These are phyloP conservation scores for Diaporthe sp. DNA, from an alignment of 2,329 filamentous ascomycete genomes.

Conservation along the genomic window DNA sequence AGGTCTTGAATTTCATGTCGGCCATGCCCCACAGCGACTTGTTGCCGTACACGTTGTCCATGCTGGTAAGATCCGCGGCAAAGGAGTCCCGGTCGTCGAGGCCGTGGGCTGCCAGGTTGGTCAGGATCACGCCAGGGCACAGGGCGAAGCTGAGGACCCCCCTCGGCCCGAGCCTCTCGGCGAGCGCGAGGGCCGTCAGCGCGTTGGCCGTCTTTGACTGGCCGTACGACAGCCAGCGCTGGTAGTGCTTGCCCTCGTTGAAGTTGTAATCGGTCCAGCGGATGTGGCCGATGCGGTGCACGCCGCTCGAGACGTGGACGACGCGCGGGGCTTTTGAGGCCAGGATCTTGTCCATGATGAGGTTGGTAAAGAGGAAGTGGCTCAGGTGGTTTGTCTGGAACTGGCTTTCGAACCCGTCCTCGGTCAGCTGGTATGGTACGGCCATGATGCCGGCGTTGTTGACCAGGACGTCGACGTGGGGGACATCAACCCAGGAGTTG, in stretches of 20 bases:
- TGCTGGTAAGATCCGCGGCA: neutral
- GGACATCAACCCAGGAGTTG: slow-evolving; percentile 30
- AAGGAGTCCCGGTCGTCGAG: neutral
- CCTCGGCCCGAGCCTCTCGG: slow-evolving; percentile 19
- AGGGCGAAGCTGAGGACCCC: slow-evolving; percentile 20
- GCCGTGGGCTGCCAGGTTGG: neutral
- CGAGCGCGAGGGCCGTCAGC: slow-evolving; percentile 31
- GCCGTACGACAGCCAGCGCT: slow-evolving; percentile 29
- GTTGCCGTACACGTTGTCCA: neutral
- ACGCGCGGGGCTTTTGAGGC: neutral
- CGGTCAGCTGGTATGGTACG: neutral
- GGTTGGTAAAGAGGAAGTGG: slow-evolving; percentile 24
- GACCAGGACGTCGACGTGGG: slow-evolving; percentile 31
- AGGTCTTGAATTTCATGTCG: slow-evolving; percentile 5
- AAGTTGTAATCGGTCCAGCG: slow-evolving; percentile 35
- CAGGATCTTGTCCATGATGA: slow-evolving; percentile 10
- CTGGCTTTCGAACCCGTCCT: slow-evolving; percentile 25
- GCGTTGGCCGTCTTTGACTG: slow-evolving; percentile 35
- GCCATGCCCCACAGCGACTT: slow-evolving; percentile 9
- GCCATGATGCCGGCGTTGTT: slow-evolving; percentile 37
- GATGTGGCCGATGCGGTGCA: slow-evolving; percentile 20
- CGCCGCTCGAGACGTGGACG: slow-evolving; percentile 9
- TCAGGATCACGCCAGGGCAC: slow-evolving; percentile 12
- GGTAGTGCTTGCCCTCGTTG: slow-evolving; percentile 33
- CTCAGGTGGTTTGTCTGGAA: slow-evolving; percentile 29